Percentiles rank a stretch among this genome's conserved stretches.
Evolutionary conservation across 2,329 filamentous ascomycete species (phyloP).

Genomic region (Xylariaceae sp.): DNA sequence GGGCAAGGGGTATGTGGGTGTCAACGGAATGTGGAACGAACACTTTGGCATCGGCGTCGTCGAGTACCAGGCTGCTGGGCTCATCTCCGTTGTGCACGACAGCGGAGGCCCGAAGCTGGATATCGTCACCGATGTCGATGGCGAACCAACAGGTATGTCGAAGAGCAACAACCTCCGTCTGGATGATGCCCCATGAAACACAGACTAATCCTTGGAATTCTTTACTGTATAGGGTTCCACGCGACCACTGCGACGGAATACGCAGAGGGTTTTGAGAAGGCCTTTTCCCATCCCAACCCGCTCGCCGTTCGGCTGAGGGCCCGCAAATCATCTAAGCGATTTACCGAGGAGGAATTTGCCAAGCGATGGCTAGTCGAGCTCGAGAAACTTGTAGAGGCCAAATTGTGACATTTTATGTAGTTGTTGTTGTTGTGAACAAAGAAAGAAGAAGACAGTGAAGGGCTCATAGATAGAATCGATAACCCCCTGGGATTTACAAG

Average conservation of each 20-base stretch:
- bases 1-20: slow-evolving; percentile 70
- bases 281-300: slow-evolving; percentile 65
- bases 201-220: no score
- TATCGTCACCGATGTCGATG: slow-evolving; percentile 79
- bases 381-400: slow-evolving; percentile 59
- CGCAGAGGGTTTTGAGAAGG: slow-evolving; percentile 72
- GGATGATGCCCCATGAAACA: background rate
- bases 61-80: slow-evolving; percentile 91
- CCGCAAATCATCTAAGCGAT: slow-evolving; percentile 71
- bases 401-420: background rate
- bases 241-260: slow-evolving; percentile 75
- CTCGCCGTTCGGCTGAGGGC: slow-evolving; percentile 71
- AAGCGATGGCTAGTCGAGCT: slow-evolving; percentile 72
- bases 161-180: background rate
- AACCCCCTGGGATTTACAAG: slow-evolving; percentile 12
- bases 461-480: slow-evolving; percentile 1
- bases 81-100: slow-evolving; percentile 89
- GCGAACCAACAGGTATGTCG: slow-evolving; percentile 64
- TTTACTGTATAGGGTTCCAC: slow-evolving; percentile 73
- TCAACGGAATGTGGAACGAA: slow-evolving; percentile 99
- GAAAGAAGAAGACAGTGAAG: background rate
- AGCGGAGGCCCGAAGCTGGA: slow-evolving; percentile 90
- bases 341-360: slow-evolving; percentile 82
- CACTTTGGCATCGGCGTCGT: slow-evolving; percentile 98
- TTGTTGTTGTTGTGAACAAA: background rate